A percentile compares a stretch with the other conserved stretches of the same genome.
phyloP scores from a whole-genome alignment of 192 early-diverging fungal species.

The Pilobolus umbonatus region DNA sequence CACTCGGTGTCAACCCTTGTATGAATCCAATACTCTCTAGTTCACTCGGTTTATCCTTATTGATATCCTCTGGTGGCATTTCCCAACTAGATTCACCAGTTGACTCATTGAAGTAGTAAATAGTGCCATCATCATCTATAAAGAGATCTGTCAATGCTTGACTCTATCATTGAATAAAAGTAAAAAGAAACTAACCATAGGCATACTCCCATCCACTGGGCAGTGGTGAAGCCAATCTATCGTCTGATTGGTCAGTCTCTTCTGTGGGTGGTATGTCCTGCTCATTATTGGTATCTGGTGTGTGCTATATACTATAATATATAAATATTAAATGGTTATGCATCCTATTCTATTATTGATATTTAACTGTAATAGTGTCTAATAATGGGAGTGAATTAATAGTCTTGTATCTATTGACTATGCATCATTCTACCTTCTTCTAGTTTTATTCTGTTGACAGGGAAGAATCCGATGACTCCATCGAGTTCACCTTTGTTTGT shows the following conservation, averaged over 20 bases:
- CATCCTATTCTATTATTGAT: too few species aligned
- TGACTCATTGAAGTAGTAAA: conserved; percentile 50
- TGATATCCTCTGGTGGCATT: conserved; percentile 11
- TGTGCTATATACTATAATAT: too few species aligned
- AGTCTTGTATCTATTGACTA: too few species aligned
- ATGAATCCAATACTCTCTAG: neutral
- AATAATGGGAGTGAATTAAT: too few species aligned
- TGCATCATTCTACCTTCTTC: too few species aligned
- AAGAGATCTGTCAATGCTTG: neutral
- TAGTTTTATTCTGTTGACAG: conserved; percentile 32
- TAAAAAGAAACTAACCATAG: conserved; percentile 28
- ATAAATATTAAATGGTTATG: too few species aligned
- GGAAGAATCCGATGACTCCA: conserved; percentile 34
- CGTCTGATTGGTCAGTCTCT: too few species aligned
- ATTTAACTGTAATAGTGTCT: too few species aligned
- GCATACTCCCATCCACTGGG: conserved; percentile 42
- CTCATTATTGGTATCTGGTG: neutral
- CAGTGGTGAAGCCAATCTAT: conserved; percentile 20
- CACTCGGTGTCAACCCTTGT: conserved; percentile 6
- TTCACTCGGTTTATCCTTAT: neutral
- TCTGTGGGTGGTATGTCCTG: too few species aligned
- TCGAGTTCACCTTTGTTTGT: conserved; percentile 26
- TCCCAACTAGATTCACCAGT: conserved; percentile 51
- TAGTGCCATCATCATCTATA: conserved; percentile 42
- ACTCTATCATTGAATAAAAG: neutral